These are phyloP conservation scores for Trebouxia sp. DNA, from an alignment of 139 green algal genomes.

Conservation along the genomic window DNA sequence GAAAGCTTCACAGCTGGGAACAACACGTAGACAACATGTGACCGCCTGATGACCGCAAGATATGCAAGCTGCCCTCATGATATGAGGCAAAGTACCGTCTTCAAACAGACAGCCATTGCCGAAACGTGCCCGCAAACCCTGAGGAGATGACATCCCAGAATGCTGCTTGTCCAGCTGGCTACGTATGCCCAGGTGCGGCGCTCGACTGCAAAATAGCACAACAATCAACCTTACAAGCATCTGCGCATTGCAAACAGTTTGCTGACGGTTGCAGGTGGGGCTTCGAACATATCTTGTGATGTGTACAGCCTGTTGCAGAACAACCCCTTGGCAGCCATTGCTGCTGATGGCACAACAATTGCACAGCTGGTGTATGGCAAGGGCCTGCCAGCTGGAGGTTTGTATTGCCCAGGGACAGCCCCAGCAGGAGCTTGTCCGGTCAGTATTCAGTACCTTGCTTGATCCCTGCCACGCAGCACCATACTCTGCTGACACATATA, in stretches of 20 bases:
- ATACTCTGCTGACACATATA: no score
- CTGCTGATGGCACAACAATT: not conserved
- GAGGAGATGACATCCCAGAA: not conserved
- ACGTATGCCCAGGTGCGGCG: not conserved
- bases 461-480: no score
- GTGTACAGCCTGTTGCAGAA: constrained; percentile 3
- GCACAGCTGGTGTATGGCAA: constrained; percentile 24
- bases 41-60: no score
- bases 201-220: no score
- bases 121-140: not conserved
- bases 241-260: no score
- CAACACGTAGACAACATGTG: no score
- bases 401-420: not conserved
- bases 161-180: not conserved
- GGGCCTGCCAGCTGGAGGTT: constrained; percentile 6
- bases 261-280: not conserved
- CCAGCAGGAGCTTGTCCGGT: constrained; percentile 10
- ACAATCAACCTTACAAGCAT: no score
- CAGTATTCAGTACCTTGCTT: no score
- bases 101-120: no score
- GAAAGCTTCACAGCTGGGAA: no score
- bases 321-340: not conserved
- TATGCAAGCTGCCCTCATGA: no score
- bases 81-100: no score
- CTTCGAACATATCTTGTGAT: not conserved